Conservation (phyloP, 2,329 filamentous ascomycete species). For the Fusarium sp. region DNA sequence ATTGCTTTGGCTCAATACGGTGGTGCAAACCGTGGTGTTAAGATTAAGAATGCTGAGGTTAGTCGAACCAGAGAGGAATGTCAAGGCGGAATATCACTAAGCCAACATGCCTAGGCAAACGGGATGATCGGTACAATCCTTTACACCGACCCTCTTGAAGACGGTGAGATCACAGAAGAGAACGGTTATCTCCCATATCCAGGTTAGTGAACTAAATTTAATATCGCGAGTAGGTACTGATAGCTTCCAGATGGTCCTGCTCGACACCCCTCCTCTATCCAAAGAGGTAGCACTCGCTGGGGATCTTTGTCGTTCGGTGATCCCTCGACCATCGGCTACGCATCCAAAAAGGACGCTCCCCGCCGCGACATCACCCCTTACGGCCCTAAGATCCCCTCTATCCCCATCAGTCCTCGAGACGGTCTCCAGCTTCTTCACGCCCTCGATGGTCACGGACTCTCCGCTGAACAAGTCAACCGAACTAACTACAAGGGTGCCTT, state of each 20-base stretch:
- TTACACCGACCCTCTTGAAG: conserved; percentile 25
- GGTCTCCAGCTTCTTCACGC: conserved; percentile 24
- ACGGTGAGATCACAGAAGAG: conserved; percentile 33
- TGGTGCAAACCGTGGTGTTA: conserved; percentile 31
- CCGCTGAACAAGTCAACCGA: conserved; percentile 13
- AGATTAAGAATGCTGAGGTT: conserved; percentile 37
- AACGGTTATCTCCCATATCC: conserved; percentile 30
- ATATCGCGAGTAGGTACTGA: not conserved
- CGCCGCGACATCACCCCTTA: conserved; percentile 29
- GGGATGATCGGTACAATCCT: conserved; percentile 33
- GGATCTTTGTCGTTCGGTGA: conserved; percentile 37
- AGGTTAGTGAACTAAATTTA: not conserved
- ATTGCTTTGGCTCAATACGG: conserved; percentile 29
- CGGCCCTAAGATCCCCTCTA: conserved; percentile 31
- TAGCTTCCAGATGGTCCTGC: conserved; percentile 22
- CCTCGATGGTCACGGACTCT: conserved; percentile 18
- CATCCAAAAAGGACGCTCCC: conserved; percentile 34
- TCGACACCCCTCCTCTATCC: conserved; percentile 35
- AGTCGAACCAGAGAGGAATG: rapidly evolving
- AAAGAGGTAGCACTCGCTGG: conserved; percentile 38
- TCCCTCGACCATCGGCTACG: conserved; percentile 40
- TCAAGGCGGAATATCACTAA: rapidly evolving
- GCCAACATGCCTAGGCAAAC: not conserved
- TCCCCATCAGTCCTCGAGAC: conserved; percentile 32
- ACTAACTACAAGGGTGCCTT: conserved; percentile 36